Evolutionary conservation across 805 yeast genomes (phyloP), one percentile per base, ranked within the genome.

Genomic region (Metschnikowia santaceciliae): DNA sequence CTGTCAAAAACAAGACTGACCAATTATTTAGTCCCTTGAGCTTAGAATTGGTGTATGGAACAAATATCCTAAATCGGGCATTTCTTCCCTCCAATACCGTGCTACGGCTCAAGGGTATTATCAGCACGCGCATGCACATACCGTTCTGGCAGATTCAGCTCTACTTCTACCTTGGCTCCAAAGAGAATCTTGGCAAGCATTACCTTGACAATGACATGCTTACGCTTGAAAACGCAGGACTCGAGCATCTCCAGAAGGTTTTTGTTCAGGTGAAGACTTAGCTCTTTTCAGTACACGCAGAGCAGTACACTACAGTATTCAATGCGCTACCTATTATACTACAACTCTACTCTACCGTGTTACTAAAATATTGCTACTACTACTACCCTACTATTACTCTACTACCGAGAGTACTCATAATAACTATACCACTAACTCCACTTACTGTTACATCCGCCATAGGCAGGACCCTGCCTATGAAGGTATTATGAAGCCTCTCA

Each of bases 21-120:
- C 11, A 10, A 17, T n/a, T 44, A 23, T 19, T 44, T 15, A 11
- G 11, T 4, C n/a, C 40, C 5, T 23, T 44, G n/a, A 7, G 7
- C 1, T 44, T 44, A 40, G 23, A 35, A 6, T 17, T 44, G 22
- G 19, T 11, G 13, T 15, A 33, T 13, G 47, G 23, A 5, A 14
- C 15, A 3, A 7, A 39, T 13, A 34, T 51, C 1, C 44, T 61
- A 1, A 26, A 56, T 13, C 58, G 68, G 15, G 41, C 46, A 1
- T 67, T 69, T 39, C 55, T 70, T 19, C 53, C 48, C 15, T 62
- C 56, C 49, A 63, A 58, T 48, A 50, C 69, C 6, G 63, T 73
- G 4, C 57, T 74, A 4, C 58, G 67, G 39, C 53, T 74, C 20
- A 71, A 71, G 54, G 78, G 78, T 3, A 36, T 59, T 6, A 38